phyloP scores from a whole-genome alignment of 2,329 filamentous ascomycete species.

The Beauveria bassiana region DNA sequence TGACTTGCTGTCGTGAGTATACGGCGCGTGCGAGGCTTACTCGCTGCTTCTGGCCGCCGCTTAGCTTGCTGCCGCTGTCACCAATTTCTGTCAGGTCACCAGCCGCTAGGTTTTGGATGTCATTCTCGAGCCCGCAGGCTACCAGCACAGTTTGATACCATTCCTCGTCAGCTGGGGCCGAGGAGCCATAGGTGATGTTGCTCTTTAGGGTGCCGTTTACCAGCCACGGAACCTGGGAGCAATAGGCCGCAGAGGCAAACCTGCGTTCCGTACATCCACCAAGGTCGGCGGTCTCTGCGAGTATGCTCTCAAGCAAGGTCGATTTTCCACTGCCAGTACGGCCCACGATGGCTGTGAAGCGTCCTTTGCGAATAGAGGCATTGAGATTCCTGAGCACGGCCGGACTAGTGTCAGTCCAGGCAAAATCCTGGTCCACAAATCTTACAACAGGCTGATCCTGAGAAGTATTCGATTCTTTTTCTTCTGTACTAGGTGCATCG shows the following conservation, averaged over 20 bases:
- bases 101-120: conserved; percentile 9
- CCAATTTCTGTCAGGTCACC: conserved; percentile 11
- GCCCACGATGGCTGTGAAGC: conserved; percentile 4
- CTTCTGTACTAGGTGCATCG: background rate
- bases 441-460: background rate
- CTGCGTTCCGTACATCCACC: background rate
- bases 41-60: conserved; percentile 21
- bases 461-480: background rate
- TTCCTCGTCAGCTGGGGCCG: background rate
- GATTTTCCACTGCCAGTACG: conserved; percentile 16
- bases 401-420: background rate
- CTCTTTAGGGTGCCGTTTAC: conserved; percentile 11
- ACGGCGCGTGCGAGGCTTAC: conserved; percentile 20
- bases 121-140: conserved; percentile 13
- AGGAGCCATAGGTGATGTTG: conserved; percentile 12
- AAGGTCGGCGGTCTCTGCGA: conserved; percentile 10
- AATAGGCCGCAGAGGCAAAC: conserved; percentile 13
- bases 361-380: background rate
- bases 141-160: conserved; percentile 13
- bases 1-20: conserved; percentile 16
- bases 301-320: conserved; percentile 10
- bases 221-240: conserved; percentile 15
- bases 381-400: background rate
- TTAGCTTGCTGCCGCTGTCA: conserved; percentile 11
- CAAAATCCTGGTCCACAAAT: background rate